These are phyloP conservation scores for Alternaria ventricosa DNA, from an alignment of 2,329 filamentous ascomycete species.

Conservation along the genomic window DNA sequence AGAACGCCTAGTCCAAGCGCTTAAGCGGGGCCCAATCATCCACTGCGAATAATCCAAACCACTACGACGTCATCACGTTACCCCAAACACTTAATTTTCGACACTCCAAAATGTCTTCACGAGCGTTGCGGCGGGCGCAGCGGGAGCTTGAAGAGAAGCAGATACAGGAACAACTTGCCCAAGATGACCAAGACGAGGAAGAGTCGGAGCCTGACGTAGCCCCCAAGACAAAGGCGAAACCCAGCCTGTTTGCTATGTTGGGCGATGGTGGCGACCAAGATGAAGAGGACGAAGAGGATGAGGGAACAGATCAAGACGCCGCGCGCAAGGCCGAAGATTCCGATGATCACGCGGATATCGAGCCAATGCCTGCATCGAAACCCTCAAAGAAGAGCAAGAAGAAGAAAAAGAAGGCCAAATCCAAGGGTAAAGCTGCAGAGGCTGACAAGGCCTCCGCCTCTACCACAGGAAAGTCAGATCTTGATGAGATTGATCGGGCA, in stretches of 20 bases:
- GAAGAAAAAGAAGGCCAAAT: conserved; percentile 66
- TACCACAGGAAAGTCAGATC: conserved; percentile 34
- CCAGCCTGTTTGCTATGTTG: conserved; percentile 57
- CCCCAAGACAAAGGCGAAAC: conserved; percentile 39
- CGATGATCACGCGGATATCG: conserved; percentile 31
- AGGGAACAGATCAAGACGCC: conserved; percentile 24
- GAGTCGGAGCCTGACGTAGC: conserved; percentile 49
- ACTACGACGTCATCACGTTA: conserved; percentile 27
- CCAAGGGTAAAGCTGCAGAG: conserved; percentile 56
- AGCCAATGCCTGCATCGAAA: conserved; percentile 37
- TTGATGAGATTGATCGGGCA: conserved; percentile 72
- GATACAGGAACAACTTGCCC: conserved; percentile 50
- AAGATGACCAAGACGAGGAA: conserved; percentile 44
- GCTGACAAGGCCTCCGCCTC: conserved; percentile 21
- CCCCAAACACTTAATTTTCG: conserved; percentile 13
- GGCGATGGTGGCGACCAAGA: conserved; percentile 50
- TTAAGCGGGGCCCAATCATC: conserved; percentile 17
- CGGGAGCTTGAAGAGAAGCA: conserved; percentile 66
- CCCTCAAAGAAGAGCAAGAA: conserved; percentile 59
- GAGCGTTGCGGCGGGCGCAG: conserved; percentile 69
- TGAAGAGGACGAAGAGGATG: conserved; percentile 46
- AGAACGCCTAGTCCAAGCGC: conserved; percentile 14
- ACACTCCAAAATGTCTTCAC: conserved; percentile 63
- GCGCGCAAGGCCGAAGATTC: conserved; percentile 41
- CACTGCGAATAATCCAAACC: conserved; percentile 11